Base-by-base conservation (phyloP, 139 green algal species). In the Pleodorina starrii region DNA sequence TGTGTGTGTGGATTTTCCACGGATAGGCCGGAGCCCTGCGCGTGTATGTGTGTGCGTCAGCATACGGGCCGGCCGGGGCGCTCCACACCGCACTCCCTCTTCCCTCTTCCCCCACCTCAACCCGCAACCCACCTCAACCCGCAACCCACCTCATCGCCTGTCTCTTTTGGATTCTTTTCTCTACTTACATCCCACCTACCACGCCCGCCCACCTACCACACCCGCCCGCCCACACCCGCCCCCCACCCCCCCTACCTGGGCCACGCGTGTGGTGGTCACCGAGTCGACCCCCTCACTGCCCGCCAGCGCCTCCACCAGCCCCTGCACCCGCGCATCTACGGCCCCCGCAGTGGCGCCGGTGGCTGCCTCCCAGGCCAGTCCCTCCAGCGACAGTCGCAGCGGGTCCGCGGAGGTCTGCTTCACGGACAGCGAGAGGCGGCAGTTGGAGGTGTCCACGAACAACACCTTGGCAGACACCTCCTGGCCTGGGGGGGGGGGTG, bases 341-440 rank as follows among this genome's bases (percentile, higher is more conserved):
- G 54, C 36, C 12, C 14, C 44, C 14, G 1, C 36, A 10, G 60
- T 38, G 3, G 60, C n/a, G 23, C 6, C 36, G 23, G 60, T 38
- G 3, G 60, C n/a, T 16, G 60, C 2, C 81, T 87, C 81, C 81
- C 81, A 87, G 43, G 43, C 60, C 60, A 87, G 59, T 12, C 21
- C 32, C 29, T 87, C 81, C 81, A 87, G 81, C 42, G 81, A 87
- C 40, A 74, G 7, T 5, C n/a, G 43, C 43, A 87, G 63, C 60
- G 81, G 81, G 81, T 87, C 81, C 35, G 81, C 9, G 3, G 14
- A 32, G 10, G 57, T 68, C 86, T 93, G 90, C 74, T 86, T 87
- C n/a, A 93, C 54, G 44, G 90, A 93, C 46, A 93, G 90, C 25
- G 32, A n/a, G 54, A 93, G 73, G 27, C 90, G 86, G 74, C 80